Base-by-base conservation (phyloP, 1,284 basidiomycete species). In the Violaceomyces palustris region DNA sequence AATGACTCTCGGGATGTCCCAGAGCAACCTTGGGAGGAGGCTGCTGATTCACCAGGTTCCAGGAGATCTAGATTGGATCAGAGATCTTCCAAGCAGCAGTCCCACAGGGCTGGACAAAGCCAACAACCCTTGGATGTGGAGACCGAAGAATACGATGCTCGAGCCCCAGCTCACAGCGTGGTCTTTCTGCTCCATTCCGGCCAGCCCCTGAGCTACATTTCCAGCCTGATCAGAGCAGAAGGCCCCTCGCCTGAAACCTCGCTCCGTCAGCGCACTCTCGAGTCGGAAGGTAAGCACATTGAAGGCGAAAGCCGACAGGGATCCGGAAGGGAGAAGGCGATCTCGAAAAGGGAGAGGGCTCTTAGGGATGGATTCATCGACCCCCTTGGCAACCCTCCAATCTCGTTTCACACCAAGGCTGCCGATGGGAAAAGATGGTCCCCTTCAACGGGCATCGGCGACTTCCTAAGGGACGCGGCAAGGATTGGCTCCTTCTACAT, bases 371-470 rank as follows among this genome's bases (percentile, higher is more conserved):
- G 56, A 10, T 59, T 59, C 18, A 28, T 57, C 23, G 58, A 61
- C 30, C 52, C 52, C n/a, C 50, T 58, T 23, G 51, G 55, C 34
- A 55, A 60, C 22, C 61, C 61, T 11, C 50, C 61, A 25, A 67
- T 67, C 40, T 55, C 62, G 3, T 67, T 67, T 28, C 64, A 65
- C 38, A 62, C 64, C 12, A 52, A 60, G 6, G 44, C 44, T 2
- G 54, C 53, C 18, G 64, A 67, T 34, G 52, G 51, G 0, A 65
- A 65, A 42, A 40, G 64, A 6, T 67, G 64, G 64, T 59, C 54
- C n/a, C 62, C 64, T 5, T 46, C 59, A 2, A 67, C 64, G 3
- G 63, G 62, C n/a, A 64, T 67, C 14, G 63, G 63, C 14, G 64
- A 67, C 42, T 67, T 64, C 19, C 29, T 67, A 24, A 51, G 61